These are phyloP conservation scores for Macadamia tetraphylla DNA, from an alignment of 164 flowering plant species.

Conservation along the genomic window DNA sequence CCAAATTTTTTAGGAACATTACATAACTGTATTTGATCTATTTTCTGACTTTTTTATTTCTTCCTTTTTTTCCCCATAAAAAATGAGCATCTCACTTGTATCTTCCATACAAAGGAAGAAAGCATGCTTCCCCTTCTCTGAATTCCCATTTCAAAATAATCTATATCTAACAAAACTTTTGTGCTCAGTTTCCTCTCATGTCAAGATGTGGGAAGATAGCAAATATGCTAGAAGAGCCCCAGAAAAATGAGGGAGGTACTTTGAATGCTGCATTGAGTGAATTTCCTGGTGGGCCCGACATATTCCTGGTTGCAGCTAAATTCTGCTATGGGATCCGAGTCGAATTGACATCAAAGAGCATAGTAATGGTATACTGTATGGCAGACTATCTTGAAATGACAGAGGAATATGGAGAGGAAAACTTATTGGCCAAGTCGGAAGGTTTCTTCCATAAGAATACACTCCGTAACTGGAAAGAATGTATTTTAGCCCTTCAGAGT, in stretches of 20 bases:
- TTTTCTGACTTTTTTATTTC: neutral
- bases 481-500: slow-evolving; percentile 72
- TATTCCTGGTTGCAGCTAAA: slow-evolving; percentile 56
- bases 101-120: neutral
- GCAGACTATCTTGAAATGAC: slow-evolving; percentile 88
- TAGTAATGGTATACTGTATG: slow-evolving; percentile 56
- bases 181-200: slow-evolving; percentile 75
- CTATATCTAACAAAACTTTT: slow-evolving; percentile 10
- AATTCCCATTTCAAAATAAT: neutral
- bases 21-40: neutral
- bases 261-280: slow-evolving; percentile 31
- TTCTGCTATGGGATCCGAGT: slow-evolving; percentile 70
- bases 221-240: slow-evolving; percentile 39
- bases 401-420: slow-evolving; percentile 73
- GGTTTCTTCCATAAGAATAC: slow-evolving; percentile 55
- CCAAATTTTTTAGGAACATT: neutral
- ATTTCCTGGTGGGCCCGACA: slow-evolving; percentile 83
- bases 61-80: no score
- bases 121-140: neutral
- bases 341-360: slow-evolving; percentile 66
- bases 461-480: slow-evolving; percentile 87
- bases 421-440: slow-evolving; percentile 56
- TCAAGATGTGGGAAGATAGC: slow-evolving; percentile 77
- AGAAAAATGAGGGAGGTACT: slow-evolving; percentile 19
- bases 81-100: neutral